A percentile compares a stretch with the other conserved stretches of the same genome.
Evolutionary conservation across 169 alveolate genomes (phyloP).

Genomic region (Blepharisma undulans): DNA sequence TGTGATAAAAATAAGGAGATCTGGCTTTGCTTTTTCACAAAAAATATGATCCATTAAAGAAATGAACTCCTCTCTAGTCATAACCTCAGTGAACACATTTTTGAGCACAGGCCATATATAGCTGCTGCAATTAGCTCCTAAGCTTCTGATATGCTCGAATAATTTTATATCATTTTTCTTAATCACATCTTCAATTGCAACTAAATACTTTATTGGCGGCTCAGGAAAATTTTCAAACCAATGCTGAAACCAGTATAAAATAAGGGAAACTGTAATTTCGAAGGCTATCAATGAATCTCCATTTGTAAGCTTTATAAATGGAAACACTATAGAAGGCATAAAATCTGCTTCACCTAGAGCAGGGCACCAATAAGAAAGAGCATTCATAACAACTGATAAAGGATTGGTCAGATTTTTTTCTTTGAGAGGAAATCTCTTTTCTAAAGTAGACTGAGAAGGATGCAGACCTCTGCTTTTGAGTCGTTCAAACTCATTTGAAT

Average conservation of each 20-base stretch:
- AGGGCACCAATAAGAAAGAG: constrained; percentile 17
- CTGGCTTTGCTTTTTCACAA: constrained; percentile 50
- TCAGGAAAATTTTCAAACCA: constrained; percentile 37
- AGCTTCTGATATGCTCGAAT: not conserved
- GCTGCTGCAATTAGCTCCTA: not conserved
- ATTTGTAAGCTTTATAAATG: constrained; percentile 2
- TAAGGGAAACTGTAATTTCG: not conserved
- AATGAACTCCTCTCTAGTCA: constrained; percentile 51
- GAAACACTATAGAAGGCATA: constrained; percentile 26
- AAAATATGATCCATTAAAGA: constrained; percentile 50
- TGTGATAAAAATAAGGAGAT: constrained; percentile 37
- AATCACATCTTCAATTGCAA: constrained; percentile 25
- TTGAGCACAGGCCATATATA: constrained; percentile 62
- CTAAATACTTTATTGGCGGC: constrained; percentile 17
- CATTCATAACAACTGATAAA: constrained; percentile 36
- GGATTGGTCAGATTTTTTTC: constrained; percentile 33
- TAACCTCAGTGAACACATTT: constrained; percentile 51
- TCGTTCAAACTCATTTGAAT: constrained; percentile 40
- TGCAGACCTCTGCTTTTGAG: constrained; percentile 41
- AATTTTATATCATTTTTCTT: constrained; percentile 23
- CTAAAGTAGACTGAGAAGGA: constrained; percentile 40
- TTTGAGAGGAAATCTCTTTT: constrained; percentile 29
- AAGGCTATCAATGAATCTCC: constrained; percentile 4
- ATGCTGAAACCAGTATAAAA: constrained; percentile 1
- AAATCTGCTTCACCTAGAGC: constrained; percentile 26